Conservation (phyloP, 306 rosid species). For the Vicia sativa region DNA sequence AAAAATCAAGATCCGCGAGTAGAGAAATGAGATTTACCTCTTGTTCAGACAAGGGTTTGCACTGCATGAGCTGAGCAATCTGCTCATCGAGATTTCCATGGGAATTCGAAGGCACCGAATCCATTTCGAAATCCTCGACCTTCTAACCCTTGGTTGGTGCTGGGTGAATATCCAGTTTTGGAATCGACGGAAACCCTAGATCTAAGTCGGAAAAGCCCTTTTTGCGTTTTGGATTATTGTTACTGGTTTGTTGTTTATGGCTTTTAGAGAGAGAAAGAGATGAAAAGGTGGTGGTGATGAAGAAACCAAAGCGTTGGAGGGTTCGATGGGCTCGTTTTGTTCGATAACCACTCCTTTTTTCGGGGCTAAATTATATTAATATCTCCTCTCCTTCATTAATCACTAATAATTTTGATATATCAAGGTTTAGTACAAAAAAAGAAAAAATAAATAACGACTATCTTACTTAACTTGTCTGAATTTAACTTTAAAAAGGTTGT, state of each 20-base stretch:
- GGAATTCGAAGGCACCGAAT: conserved; percentile 80
- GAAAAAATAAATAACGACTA: too few relatives aligned
- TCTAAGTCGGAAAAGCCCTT: conserved; percentile 51
- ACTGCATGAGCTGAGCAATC: conserved; percentile 98
- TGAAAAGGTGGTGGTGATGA: conserved; percentile 45
- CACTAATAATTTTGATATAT: too few relatives aligned
- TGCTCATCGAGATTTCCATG: conserved; percentile 88
- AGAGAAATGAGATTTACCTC: conserved; percentile 52
- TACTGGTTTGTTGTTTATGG: conserved; percentile 32
- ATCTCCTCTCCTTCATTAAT: too few relatives aligned
- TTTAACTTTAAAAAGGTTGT: too few relatives aligned
- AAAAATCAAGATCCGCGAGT: conserved; percentile 48
- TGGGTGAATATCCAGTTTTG: conserved; percentile 46
- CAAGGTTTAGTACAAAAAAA: too few relatives aligned
- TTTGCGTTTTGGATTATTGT: conserved; percentile 15
- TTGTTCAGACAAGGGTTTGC: conserved; percentile 96
- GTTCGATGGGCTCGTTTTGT: conserved; percentile 46
- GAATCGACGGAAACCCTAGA: conserved; percentile 57
- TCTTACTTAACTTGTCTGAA: too few relatives aligned
- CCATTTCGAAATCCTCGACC: conserved; percentile 53
- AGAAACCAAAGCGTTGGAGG: conserved; percentile 50
- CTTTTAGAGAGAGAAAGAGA: conserved; percentile 23
- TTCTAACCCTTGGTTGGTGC: conserved; percentile 24
- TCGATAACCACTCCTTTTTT: conserved; percentile 44
- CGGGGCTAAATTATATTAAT: conserved; percentile 37